Evolutionary conservation across 306 rosid genomes (phyloP).

Genomic region (Cucumis melo): DNA sequence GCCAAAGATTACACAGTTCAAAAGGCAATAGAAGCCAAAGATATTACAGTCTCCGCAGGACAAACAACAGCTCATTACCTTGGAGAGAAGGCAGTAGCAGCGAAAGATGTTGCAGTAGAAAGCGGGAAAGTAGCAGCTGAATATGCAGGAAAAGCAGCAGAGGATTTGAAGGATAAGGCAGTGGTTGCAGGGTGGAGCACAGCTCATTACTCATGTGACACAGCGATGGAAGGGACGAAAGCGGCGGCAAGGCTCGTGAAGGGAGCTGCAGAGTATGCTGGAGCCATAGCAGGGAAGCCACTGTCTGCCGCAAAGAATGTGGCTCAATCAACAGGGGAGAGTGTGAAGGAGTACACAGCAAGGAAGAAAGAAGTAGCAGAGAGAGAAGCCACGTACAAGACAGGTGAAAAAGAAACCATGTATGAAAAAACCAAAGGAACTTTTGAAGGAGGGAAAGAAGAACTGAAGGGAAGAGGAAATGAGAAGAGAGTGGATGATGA

Average conservation of each 20-base stretch:
- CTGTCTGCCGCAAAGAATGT: constrained; percentile 27
- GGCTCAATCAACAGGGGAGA: constrained; percentile 44
- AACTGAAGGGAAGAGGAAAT: not conserved
- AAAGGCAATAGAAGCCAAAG: constrained; percentile 16
- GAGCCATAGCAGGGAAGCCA: constrained; percentile 38
- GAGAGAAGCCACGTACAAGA: constrained; percentile 24
- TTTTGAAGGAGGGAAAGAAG: not conserved
- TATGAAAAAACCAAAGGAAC: not conserved
- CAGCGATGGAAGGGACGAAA: constrained; percentile 49
- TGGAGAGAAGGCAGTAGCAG: constrained; percentile 28
- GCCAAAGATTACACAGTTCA: constrained; percentile 26
- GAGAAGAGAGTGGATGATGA: not conserved
- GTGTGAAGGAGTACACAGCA: constrained; percentile 54
- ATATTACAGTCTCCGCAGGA: constrained; percentile 12
- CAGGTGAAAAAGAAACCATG: not conserved
- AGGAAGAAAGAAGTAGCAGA: constrained; percentile 60
- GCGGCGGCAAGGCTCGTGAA: constrained; percentile 26
- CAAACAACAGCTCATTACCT: constrained; percentile 22
- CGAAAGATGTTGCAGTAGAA: constrained; percentile 26
- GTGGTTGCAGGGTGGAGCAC: constrained; percentile 51
- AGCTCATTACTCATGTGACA: constrained; percentile 37
- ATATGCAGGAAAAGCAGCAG: constrained; percentile 29
- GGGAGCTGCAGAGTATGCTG: constrained; percentile 42
- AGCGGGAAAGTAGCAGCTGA: constrained; percentile 24
- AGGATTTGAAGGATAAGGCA: constrained; percentile 43